A percentile compares a stretch with the other conserved stretches of the same genome.
Evolutionary conservation across 768 basidiomycete genomes (phyloP).

Genomic region (Panus rudis): DNA sequence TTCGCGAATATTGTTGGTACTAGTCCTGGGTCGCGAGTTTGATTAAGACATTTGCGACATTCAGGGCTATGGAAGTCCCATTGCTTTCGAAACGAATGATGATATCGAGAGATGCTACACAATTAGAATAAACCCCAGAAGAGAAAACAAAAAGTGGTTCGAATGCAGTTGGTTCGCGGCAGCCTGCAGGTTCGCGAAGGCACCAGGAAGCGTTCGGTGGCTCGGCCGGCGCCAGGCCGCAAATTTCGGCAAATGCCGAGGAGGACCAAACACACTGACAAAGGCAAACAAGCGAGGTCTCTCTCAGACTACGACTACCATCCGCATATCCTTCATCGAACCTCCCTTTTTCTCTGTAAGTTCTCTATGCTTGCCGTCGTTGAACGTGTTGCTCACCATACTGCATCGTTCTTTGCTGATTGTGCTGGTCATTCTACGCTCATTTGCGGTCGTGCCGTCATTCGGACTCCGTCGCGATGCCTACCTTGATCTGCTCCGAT

Average conservation of each 20-base stretch:
- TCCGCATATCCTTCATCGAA: slow-evolving; percentile 15
- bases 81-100: no score
- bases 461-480: slow-evolving; percentile 33
- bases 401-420: not conserved
- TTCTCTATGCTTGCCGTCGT: slow-evolving; percentile 2
- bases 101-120: no score
- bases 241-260: not conserved
- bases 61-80: no score
- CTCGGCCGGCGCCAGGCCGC: no score
- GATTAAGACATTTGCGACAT: no score
- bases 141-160: no score
- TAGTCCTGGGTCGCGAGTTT: no score
- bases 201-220: no score
- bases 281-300: not conserved
- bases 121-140: no score
- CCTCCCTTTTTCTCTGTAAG: slow-evolving; percentile 9
- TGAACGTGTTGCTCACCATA: not conserved
- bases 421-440: not conserved
- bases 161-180: no score
- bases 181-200: no score
- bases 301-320: slow-evolving; percentile 9
- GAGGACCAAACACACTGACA: slow-evolving; percentile 2
- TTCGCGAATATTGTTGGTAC: no score
- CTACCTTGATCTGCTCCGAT: slow-evolving; percentile 21
- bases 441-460: slow-evolving; percentile 4